Evolutionary conservation across 2,329 filamentous ascomycete genomes (phyloP).

Genomic region (Paecilomyces sp.): DNA sequence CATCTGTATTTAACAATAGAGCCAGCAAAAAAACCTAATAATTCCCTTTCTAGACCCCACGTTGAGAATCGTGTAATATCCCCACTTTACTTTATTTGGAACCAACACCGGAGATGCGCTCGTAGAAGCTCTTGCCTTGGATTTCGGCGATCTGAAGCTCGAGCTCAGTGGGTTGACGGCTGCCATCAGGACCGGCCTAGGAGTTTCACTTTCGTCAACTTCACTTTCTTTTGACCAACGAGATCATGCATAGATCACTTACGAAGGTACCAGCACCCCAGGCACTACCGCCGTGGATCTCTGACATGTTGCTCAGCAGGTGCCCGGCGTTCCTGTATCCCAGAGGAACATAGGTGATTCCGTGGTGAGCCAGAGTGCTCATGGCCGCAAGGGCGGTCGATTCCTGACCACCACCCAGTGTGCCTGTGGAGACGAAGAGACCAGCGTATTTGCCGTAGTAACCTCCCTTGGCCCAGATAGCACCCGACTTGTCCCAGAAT

Average conservation of each 20-base stretch:
- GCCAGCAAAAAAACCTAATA: no score
- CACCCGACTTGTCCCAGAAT: constrained; percentile 79
- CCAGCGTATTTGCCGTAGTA: constrained; percentile 86
- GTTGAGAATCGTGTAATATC: no score
- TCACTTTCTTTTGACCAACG: neutral
- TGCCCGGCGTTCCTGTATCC: constrained; percentile 74
- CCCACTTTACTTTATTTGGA: neutral
- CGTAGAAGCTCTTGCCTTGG: neutral
- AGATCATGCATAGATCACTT: neutral
- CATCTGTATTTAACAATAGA: no score
- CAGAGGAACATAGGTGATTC: constrained; percentile 91
- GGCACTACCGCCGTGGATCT: constrained; percentile 78
- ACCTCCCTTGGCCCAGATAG: constrained; percentile 70
- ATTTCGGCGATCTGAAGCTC: neutral
- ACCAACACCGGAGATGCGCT: neutral
- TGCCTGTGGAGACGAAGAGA: constrained; percentile 79
- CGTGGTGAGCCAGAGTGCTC: constrained; percentile 86
- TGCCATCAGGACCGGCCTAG: neutral
- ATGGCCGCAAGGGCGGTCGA: constrained; percentile 72
- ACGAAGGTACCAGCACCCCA: constrained; percentile 92
- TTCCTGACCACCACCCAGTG: constrained; percentile 86
- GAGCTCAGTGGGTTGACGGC: neutral
- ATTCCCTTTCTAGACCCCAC: no score
- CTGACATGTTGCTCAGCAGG: constrained; percentile 59
- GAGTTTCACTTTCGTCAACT: neutral